Evolutionary conservation across 2,329 filamentous ascomycete species (phyloP), one percentile per base, ranked within the genome.

Genomic region (Aureobasidium sp.): DNA sequence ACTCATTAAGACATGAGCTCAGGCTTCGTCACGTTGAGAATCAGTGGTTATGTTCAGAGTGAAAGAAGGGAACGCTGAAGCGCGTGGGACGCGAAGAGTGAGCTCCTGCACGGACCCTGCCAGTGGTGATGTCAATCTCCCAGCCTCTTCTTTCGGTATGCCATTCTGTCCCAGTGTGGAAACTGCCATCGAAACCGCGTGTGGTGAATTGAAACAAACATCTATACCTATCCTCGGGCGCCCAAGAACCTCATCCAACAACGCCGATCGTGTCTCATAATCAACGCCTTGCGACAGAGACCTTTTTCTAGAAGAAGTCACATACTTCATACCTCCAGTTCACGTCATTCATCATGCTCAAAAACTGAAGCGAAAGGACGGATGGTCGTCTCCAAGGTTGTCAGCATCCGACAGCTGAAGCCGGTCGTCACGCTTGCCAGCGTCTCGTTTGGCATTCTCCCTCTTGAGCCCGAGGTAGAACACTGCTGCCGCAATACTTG

Each of bases 321-420:
- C 8, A 22, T 2, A 45, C 29, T 17, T 44, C 37, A 17, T 15
- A 29, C 29, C 22, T 14, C 34, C 29, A 15, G 5, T 29, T 3
- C 17, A 9, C 9, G 17, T n/a, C 37, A 20, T 29, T 3, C 22
- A 42, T 42, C 22, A 29, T 45, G 27, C 57, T 53, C 34, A 62
- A 15, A 56, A 62, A 42, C 71, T 73, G 64, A 80, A 78, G 52
- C 79, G 75, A 67, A 81, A 82, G 27, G 70, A 70, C 3, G 80
- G 80, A 69, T 82, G 79, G 62, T 81, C 76, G 63, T 83, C 80
- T 0, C 80, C 81, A 66, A 82, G 71, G 64, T 82, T 82, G 51
- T 76, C 73, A 12, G 74, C 68, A 68, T 80, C 77, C 27, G 73
- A 71, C 31, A 71, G 72, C 14, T 69, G 64, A 27, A 82, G 68